Base-by-base conservation (phyloP, 495 filamentous ascomycete genomes). In the Lasiosphaeris hirsuta region DNA sequence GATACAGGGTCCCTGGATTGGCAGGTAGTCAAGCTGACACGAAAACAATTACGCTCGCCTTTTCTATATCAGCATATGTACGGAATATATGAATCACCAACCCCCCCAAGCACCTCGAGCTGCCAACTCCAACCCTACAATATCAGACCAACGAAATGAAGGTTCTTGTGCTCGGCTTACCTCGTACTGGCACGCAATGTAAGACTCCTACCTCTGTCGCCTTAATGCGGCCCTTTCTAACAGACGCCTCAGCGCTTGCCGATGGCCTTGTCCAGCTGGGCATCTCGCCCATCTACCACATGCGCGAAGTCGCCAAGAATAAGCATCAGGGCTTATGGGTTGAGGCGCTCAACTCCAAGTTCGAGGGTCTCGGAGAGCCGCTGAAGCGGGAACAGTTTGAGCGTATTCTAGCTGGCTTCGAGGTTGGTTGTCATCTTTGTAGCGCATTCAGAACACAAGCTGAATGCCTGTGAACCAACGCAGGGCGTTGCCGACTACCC, bases 401-500 rank as follows among this genome's bases (percentile, higher is more conserved):
- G 30, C 57, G 49, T 35, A 61, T 70, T 6, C 48, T 70, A 8
- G 52, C 58, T 4, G 51, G 51, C 35, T 69, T 58, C 37, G 63
- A 69, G 56, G 65, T 64, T 37, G 10, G 52, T 41, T 2, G 30
- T 13, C 2, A 13, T 8, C 13, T 23, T 40, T 40, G 7, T 18
- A 40, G 8, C 10, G 15, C 36, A 13, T 10, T 35, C n/a, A 15
- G 15, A 41, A 43, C 15, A 23, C n/a, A 30, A 30, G 23, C 23
- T 30, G 23, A 30, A 2, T 44, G 23, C 14, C 23, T 5, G 23
- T 44, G 41, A 34, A 35, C 6, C 39, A 37, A 9, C 23, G 2
- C 49, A 70, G 58, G 66, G 54, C 51, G 59, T 64, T 5, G 56
- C 59, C 61, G 65, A 77, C 62, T 67, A 71, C 59, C 70, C 75